Evolutionary conservation across 2,329 filamentous ascomycete species (phyloP), one percentile per base, ranked within the genome.

Genomic region (Paraphoma chrysanthemicola): DNA sequence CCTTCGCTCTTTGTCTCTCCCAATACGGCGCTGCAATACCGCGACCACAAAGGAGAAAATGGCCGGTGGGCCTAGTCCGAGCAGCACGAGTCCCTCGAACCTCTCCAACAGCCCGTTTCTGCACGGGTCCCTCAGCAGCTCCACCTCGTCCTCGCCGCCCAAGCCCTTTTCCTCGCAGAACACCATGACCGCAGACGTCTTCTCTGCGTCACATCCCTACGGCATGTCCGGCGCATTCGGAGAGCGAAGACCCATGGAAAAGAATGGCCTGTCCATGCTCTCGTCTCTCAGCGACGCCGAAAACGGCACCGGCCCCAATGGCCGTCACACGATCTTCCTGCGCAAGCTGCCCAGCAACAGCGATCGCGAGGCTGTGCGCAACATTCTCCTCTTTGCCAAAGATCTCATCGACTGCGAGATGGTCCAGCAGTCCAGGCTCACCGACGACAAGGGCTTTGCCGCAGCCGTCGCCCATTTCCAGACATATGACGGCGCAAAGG

Each of bases 331-430:
- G 51, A 79, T 89, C 57, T 73, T 86, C 53, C 80, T 89, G 77
- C 85, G 85, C 67, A 85, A 83, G 64, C 78, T 89, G 12, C 85
- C 86, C 4, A 81, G 79, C 56, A 86, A 82, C 69, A 88, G 83
- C 43, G 85, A 82, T 66, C 75, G 80, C 48, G 86, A 88, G 60
- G 80, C 83, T 16, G 79, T 89, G 53, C 82, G 83, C 62, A 86
- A 84, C 70, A 87, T 89, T 79, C 78, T 89, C 6, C 79, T 88
- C n/a, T 89, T 89, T 64, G 85, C 86, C 17, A 85, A 86, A 64
- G 86, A 88, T 60, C 79, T 88, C 47, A 76, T 87, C 47, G 83
- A 87, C 60, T 83, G 82, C 53, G 83, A 86, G 51, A 82, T 89
- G 58, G 77, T 88, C 14, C 75, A 79, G 5, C 59, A 67, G 12